Percentiles rank a stretch among this genome's conserved stretches.
These are phyloP conservation scores for Chrysoporthe puriensis DNA, from an alignment of 2,329 filamentous ascomycete species.

Conservation along the genomic window DNA sequence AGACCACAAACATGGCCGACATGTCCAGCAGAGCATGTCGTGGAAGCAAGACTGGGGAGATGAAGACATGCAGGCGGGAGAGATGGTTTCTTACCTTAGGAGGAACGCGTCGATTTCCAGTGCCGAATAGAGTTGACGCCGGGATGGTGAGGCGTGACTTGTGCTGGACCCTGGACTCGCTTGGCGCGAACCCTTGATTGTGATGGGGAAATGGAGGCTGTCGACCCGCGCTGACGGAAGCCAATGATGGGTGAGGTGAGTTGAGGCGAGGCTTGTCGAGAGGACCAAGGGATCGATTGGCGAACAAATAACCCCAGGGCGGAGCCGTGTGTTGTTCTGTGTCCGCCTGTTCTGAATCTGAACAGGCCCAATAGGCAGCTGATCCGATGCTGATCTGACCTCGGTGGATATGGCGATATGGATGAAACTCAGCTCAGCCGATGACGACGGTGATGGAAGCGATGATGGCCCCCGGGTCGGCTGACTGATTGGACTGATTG, in stretches of 20 bases:
- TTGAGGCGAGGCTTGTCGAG: slow-evolving; percentile 3
- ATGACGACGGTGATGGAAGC: slow-evolving; percentile 5
- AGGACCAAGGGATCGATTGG: slow-evolving; percentile 7
- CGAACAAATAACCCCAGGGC: slow-evolving; percentile 8
- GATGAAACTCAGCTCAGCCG: not conserved
- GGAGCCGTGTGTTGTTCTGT: slow-evolving; percentile 6
- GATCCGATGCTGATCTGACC: not conserved
- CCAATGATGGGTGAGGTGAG: slow-evolving; percentile 11
- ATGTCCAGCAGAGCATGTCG: not conserved
- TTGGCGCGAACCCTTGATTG: not conserved
- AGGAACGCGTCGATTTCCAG: not conserved
- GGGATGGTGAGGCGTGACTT: not conserved
- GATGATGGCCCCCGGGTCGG: not conserved
- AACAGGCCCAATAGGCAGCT: not conserved
- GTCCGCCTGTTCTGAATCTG: not conserved
- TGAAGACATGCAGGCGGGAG: not conserved
- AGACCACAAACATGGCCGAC: not conserved
- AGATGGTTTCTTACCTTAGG: not conserved
- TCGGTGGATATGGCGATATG: not conserved
- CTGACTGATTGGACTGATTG: not conserved
- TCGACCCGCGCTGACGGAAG: slow-evolving; percentile 18
- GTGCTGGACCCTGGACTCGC: not conserved
- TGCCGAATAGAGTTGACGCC: not conserved
- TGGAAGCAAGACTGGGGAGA: too few relatives aligned
- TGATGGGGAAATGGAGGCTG: not conserved